A percentile compares a stretch with the other conserved stretches of the same genome.
phyloP scores from a whole-genome alignment of 1,284 basidiomycete species.

The Cryptococcus hybrid region DNA sequence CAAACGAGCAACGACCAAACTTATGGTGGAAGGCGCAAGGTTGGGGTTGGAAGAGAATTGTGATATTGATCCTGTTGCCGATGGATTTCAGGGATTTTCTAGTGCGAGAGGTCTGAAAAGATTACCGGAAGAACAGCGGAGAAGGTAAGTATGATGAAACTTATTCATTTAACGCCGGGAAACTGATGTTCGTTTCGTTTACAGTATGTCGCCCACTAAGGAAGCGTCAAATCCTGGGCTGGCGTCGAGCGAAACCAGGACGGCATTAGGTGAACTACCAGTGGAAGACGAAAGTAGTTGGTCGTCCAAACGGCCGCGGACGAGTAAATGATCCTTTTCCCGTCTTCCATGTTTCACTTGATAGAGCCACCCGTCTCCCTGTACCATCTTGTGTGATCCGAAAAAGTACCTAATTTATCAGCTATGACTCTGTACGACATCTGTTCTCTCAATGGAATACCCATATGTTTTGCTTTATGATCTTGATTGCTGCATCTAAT shows the following conservation, averaged over 20 bases:
- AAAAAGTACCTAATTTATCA: no score
- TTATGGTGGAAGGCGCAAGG: conserved; percentile 12
- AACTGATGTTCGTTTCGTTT: neutral
- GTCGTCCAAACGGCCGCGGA: conserved; percentile 21
- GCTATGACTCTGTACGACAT: no score
- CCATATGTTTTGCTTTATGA: no score
- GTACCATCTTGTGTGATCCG: no score
- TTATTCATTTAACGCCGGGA: neutral
- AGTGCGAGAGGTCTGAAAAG: conserved; percentile 43
- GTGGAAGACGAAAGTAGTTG: conserved; percentile 11
- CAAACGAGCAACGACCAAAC: conserved; percentile 17
- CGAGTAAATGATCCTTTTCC: neutral
- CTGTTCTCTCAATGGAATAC: no score
- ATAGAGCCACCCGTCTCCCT: no score
- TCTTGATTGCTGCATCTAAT: no score
- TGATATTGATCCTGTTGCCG: conserved; percentile 6
- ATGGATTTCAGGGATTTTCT: conserved; percentile 23
- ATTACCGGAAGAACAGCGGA: conserved; percentile 8
- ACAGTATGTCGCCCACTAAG: conserved; percentile 12
- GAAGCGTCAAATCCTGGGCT: neutral
- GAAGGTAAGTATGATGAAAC: conserved; percentile 19
- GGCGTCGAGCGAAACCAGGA: conserved; percentile 4
- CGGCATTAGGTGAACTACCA: conserved; percentile 23
- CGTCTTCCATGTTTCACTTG: no score
- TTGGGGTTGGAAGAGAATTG: conserved; percentile 16